Base-by-base conservation (phyloP, 2,329 filamentous ascomycete genomes). In the Fusarium subtropicale region DNA sequence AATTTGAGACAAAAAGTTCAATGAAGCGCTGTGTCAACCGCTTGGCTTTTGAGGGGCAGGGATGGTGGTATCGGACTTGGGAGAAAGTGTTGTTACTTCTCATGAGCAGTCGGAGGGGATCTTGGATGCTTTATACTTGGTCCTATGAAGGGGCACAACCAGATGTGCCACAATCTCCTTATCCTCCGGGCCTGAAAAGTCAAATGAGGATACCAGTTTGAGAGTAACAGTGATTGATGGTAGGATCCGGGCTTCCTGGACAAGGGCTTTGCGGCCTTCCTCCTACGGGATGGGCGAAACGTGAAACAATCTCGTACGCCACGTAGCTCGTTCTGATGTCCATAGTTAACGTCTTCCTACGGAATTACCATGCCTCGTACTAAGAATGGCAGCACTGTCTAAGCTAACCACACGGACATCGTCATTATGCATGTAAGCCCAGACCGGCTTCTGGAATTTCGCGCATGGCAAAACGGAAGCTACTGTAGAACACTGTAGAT, bases 221-320 rank as follows among this genome's bases (percentile, higher is more conserved):
- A 59, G 33, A 56, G 34, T 39, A 45, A 51, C 45, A 41, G 59
- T 22, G 31, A 53, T 52, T 48, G 46, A 53, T 54, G 70, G 51
- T 57, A 72, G 69, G 57, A 63, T 48, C 61, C 28, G 33, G 53
- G 36, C 31, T 54, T 55, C 38, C n/a, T 44, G 34, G 26, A 48
- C 64, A 65, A 60, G 68, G 67, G 61, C 41, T 61, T 56, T 61
- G 48, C 44, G 56, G 55, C 60, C 62, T 69, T 70, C 57, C 66
- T 56, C 48, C 50, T 67, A 51, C 44, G 66, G 66, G 56, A 65
- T 64, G 70, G 66, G 66, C 60, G 66, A 66, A 71, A 74, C 66
- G 45, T 66, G 72, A 74, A 74, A 72, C 72, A 67, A 47, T 64
- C 48, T 51, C 59, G 59, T 53, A 55, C 61, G 66, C 70, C 71